These are phyloP conservation scores for Cymbopogon citratus DNA, from an alignment of 176 grass and related monocot species.

Conservation along the genomic window DNA sequence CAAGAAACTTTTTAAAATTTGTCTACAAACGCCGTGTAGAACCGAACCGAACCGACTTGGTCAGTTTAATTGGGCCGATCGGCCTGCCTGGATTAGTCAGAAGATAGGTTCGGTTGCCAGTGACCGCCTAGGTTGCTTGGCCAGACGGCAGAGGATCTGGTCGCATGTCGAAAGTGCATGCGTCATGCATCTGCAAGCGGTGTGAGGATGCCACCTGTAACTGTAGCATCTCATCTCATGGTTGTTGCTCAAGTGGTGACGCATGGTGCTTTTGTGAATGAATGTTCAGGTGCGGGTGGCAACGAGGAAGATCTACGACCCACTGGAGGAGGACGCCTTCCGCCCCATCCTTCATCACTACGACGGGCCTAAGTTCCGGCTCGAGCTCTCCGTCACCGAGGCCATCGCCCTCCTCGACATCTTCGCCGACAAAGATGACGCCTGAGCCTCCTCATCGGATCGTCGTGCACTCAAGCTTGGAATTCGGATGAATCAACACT, in stretches of 20 bases:
- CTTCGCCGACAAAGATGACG: conserved; percentile 66
- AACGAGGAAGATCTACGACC: conserved; percentile 66
- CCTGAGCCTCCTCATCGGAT: conserved; percentile 24
- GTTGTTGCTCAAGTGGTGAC: no score
- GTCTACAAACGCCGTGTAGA: no score
- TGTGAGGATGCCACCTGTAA: no score
- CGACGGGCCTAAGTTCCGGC: conserved; percentile 94
- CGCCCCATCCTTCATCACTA: conserved; percentile 98
- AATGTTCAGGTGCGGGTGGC: conserved; percentile 69
- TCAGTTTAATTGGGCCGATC: not conserved
- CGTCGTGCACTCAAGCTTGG: not conserved
- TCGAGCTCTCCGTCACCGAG: conserved; percentile 84
- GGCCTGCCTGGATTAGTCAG: no score
- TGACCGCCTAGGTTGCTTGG: not conserved
- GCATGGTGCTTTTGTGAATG: no score
- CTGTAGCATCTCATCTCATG: no score
- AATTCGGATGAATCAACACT: not conserved
- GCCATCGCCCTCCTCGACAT: conserved; percentile 79
- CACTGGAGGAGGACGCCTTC: conserved; percentile 95
- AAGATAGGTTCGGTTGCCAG: no score
- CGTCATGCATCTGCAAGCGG: not conserved
- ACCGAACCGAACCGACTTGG: no score
- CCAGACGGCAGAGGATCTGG: not conserved
- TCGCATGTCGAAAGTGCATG: not conserved
- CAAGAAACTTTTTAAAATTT: no score